Evolutionary conservation across 371 early-diverging fungal genomes (phyloP).

Genomic region (Globomyces sp.): DNA sequence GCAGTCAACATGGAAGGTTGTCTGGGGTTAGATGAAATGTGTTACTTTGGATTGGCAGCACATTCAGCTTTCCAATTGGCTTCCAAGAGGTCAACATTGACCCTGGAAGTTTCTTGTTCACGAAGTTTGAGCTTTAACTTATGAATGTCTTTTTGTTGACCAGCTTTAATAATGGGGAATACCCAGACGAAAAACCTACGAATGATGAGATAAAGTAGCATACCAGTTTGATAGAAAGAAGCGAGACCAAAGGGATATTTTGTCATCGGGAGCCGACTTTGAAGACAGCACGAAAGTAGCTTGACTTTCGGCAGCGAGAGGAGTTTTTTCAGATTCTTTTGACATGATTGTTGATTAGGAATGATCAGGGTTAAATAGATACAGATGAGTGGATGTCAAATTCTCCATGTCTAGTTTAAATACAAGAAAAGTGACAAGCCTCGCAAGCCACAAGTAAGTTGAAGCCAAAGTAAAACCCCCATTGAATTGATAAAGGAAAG

Average conservation of each 20-base stretch:
- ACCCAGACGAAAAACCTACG: conserved; percentile 52
- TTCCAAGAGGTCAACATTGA: conserved; percentile 50
- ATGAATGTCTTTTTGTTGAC: background rate
- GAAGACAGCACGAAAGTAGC: too few species aligned
- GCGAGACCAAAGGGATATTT: background rate
- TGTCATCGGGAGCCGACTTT: background rate
- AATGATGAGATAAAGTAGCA: too few species aligned
- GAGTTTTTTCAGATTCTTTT: too few species aligned
- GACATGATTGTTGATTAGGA: too few species aligned
- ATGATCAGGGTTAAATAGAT: too few species aligned
- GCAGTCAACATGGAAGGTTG: conserved; percentile 39
- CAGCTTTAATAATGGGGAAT: conserved; percentile 37
- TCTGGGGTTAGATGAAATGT: conserved; percentile 11
- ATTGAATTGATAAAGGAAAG: too few species aligned
- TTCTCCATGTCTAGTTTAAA: too few species aligned
- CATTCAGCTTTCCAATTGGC: conserved; percentile 49
- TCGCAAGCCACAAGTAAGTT: too few species aligned
- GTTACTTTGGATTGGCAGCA: conserved; percentile 30
- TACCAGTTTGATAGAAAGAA: conserved; percentile 6
- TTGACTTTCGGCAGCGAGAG: too few species aligned
- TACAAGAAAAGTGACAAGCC: too few species aligned
- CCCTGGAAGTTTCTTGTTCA: conserved; percentile 46
- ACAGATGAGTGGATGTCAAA: too few species aligned
- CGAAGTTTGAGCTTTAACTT: conserved; percentile 28
- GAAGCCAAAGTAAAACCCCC: too few species aligned